Evolutionary conservation across 2,329 filamentous ascomycete genomes (phyloP).

Genomic region (Lasiodiplodia citricola): DNA sequence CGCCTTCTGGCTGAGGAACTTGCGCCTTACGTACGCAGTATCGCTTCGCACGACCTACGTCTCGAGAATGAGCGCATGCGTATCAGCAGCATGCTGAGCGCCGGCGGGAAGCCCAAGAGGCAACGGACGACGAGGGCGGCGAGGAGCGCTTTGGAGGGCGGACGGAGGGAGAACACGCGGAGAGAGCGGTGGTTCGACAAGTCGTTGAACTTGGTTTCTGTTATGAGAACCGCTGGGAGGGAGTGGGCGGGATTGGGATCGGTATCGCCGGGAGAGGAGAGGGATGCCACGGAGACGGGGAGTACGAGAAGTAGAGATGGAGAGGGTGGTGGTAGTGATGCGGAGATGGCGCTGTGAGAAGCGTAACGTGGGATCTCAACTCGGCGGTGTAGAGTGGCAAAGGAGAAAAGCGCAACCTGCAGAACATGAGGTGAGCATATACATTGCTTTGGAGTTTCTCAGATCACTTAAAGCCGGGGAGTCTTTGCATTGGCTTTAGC

Average conservation of each 20-base stretch:
- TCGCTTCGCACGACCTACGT: conserved; percentile 75
- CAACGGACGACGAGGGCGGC: conserved; percentile 75
- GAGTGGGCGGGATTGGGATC: conserved; percentile 45
- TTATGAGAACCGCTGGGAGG: conserved; percentile 65
- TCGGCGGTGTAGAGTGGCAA: background rate
- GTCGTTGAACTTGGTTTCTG: conserved; percentile 62
- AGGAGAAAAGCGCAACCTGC: background rate
- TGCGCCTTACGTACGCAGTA: conserved; percentile 87
- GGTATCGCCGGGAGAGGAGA: conserved; percentile 18
- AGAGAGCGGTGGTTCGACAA: conserved; percentile 74
- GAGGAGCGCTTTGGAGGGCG: conserved; percentile 77
- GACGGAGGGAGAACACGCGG: conserved; percentile 68
- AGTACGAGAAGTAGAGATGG: conserved; percentile 27
- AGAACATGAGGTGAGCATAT: background rate
- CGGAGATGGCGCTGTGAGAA: background rate
- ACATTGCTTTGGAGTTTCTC: background rate
- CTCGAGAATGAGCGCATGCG: conserved; percentile 71
- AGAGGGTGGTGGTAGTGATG: background rate
- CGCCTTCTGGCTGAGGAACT: conserved; percentile 73
- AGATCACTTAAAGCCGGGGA: background rate
- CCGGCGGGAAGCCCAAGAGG: conserved; percentile 60
- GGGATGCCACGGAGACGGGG: conserved; percentile 26
- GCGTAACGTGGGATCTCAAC: background rate
- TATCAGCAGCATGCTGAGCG: conserved; percentile 66
- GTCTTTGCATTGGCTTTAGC: background rate